Evolutionary conservation across 345 rosid genomes (phyloP), one percentile per base, ranked within the genome.

Genomic region (Theobroma cacao): DNA sequence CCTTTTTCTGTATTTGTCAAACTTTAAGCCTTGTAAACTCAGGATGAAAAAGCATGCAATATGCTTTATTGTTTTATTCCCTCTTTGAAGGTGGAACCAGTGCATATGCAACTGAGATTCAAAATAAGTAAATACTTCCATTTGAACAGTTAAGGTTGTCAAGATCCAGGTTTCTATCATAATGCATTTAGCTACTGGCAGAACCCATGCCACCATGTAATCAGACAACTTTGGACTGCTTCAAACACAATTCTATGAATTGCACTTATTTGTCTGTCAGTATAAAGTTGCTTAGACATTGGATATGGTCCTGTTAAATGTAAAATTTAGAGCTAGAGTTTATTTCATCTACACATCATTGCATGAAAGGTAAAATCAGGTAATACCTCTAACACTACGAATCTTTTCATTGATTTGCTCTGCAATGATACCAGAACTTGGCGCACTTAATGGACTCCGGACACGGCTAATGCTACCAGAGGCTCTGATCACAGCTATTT

Each of bases 391-490:
- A 73, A 92, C 94, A 40, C 59, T 84, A 60, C 90, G 98, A 59
- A 95, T 89, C 87, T 92, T 93, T 85, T 95, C 97, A 77, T 92
- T 93, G 74, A 95, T 79, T 80, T 93, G 91, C 86, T 93, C 99
- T 59, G 90, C 97, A 40, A 92, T 53, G 71, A 95, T 82, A 80
- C 93, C 85, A 5, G 94, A 92, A 84, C 91, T 77, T 63, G 97
- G 84, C 65, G 85, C 20, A 82, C 91, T 91, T 71, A 87, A 80
- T 48, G 99, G 91, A 88, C 94, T 82, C 61, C 84, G 82, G 10
- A 91, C 91, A 55, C 98, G 99, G 77, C 91, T 92, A 76, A 96
- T 96, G 89, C 91, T 87, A 45, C 99, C 99, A 72, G 97, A 90
- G 77, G 98, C 94, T 87, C 98, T 88, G 64, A 96, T 87, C 70